These are phyloP conservation scores for Penicillium sp. DNA, from an alignment of 2,329 filamentous ascomycete genomes.

Conservation along the genomic window DNA sequence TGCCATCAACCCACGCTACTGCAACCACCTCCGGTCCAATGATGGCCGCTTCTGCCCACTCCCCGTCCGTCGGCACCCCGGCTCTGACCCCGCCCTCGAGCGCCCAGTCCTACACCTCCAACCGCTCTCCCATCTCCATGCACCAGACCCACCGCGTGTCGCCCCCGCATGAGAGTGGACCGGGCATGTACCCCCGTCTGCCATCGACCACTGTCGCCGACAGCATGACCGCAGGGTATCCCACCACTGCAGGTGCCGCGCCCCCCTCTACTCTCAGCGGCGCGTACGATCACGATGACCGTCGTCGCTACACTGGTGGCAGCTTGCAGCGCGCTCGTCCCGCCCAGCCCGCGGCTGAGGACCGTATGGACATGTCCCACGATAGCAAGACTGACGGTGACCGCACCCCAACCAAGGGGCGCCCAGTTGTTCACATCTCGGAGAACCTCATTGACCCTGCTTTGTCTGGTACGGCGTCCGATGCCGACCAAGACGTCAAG, in stretches of 20 bases:
- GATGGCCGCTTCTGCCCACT: slow-evolving; percentile 42
- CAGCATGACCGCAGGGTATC: slow-evolving; percentile 50
- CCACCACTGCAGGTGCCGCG: slow-evolving; percentile 52
- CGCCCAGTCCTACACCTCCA: slow-evolving; percentile 60
- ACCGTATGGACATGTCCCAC: slow-evolving; percentile 37
- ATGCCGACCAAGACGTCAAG: slow-evolving; percentile 32
- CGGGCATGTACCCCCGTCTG: slow-evolving; percentile 60
- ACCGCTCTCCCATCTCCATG: slow-evolving; percentile 57
- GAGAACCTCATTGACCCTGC: slow-evolving; percentile 44
- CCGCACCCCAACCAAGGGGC: slow-evolving; percentile 35
- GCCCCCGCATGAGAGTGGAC: slow-evolving; percentile 47
- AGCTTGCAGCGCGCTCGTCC: slow-evolving; percentile 55
- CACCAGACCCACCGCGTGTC: slow-evolving; percentile 51
- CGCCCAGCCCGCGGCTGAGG: slow-evolving; percentile 33
- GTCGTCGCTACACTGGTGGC: slow-evolving; percentile 59
- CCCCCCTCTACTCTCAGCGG: slow-evolving; percentile 59
- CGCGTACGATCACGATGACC: slow-evolving; percentile 58
- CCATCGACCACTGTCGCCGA: slow-evolving; percentile 58
- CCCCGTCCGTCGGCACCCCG: slow-evolving; percentile 53
- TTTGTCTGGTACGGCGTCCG: slow-evolving; percentile 31
- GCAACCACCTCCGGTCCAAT: slow-evolving; percentile 40
- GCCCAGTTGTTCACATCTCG: slow-evolving; percentile 28
- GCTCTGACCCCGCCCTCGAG: slow-evolving; percentile 61
- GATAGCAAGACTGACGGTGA: slow-evolving; percentile 31
- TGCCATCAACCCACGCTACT: slow-evolving; percentile 42